Evolutionary conservation across 805 yeast genomes (phyloP), one percentile per base, ranked within the genome.

Genomic region (Kluyveromyces aestuarii): DNA sequence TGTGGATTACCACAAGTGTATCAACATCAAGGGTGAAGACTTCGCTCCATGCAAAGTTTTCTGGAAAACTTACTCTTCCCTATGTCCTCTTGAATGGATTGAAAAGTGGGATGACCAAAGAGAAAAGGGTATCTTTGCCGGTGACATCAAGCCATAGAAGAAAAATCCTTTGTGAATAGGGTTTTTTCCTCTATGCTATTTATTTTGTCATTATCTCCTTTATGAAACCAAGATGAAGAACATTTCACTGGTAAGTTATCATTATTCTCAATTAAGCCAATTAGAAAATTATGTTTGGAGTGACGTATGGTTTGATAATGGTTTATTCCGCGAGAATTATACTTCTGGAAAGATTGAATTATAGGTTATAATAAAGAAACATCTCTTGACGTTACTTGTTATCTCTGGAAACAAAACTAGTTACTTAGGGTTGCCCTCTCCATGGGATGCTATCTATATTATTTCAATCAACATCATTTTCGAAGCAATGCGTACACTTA

Each of bases 1-100:
- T 76, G 88, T 93, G 64, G 99, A 93, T 73, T 93, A 91, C 82
- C 93, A 86, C 84, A 90, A 89, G 73, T 93, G 99, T 77, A 81
- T 93, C 68, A 85, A 82, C 64, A 88, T 90, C 58, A 91, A 91
- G 76, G 99, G 99, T 67, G 97, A 91, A 74, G 98, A 90, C 54
- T 93, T 93, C 67, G 96, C 90, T 63, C 98, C 98, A 66, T 93
- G 99, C 74, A 79, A 89, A 73, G 90, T 87, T 62, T 93, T 93
- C 77, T 87, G 80, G 82, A 84, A 80, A 72, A 87, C 97, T 49
- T 93, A 79, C 79, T 80, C 84, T 61, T 80, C 96, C 21, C 75
- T 87, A 64, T 87, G 95, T 68, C 95, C 95, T 51, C 74, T 78
- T 49, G 84, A 82, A 59, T 87, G 95, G 95, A 76, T 82, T 56